Evolutionary conservation across 345 rosid species (phyloP), one percentile per base, ranked within the genome.

Genomic region (Chamaenerion angustifolium): DNA sequence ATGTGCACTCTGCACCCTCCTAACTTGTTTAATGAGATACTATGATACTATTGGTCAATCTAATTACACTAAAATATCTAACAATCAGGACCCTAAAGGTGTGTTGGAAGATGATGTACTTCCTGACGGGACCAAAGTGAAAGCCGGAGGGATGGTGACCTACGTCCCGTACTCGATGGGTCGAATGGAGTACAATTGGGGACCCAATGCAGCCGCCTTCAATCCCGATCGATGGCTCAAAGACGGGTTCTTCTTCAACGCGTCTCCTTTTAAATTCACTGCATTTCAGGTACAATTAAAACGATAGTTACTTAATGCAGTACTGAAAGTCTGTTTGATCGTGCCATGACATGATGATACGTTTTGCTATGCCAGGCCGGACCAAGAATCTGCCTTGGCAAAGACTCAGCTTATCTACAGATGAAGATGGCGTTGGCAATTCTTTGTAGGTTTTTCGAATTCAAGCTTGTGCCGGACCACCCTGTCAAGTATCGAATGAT

Each of bases 111-210:
- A 81, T 56, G 96, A 90, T 72, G 59, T 76, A 19, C 67, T 90
- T 64, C 98, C 98, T 0, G 93, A 81, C 68, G 95, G 98, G 40
- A 90, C 96, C 45, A 75, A 66, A 65, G 88, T 90, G 42, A 86
- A 76, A 69, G 95, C 98, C 48, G 94, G 98, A 73, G 98, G 92
- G 40, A 81, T 83, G 96, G 93, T 86, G n/a, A 90, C 96, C 50
- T 86, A 86, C 62, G 94, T 81, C 23, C 96, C 96, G n/a, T 90
- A 83, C 57, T 90, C 95, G 37, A 90, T 90, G 98, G 98, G 95
- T 6, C 78, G 98, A 15, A 81, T 90, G 98, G 83, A 73, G 56
- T 81, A 83, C 47, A 86, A 90, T 10, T 86, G 98, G 98, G 96
- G 98, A 8, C 68, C 85, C 46, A 92, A 86, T 62, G 98, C 94